Conservation (phyloP, 1,284 basidiomycete species). For the Polyporus tsugae region DNA sequence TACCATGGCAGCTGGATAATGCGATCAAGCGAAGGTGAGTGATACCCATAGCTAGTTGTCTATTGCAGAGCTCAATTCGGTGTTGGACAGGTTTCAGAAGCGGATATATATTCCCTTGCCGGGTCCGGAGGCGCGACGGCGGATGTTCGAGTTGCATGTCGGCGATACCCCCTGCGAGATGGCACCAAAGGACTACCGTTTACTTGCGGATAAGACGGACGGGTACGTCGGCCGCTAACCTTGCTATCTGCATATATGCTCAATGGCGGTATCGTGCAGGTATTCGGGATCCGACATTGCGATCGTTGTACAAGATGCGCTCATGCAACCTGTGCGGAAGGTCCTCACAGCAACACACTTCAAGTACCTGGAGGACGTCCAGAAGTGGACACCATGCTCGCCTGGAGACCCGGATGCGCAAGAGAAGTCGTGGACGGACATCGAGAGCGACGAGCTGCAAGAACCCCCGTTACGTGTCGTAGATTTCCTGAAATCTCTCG, state of each 20-base stretch:
- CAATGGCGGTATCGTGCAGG: constrained; percentile 4
- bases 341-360: constrained; percentile 97
- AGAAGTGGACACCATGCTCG: constrained; percentile 91
- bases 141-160: constrained; percentile 97
- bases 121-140: constrained; percentile 90
- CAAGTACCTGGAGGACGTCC: constrained; percentile 61
- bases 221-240: constrained; percentile 57
- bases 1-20: constrained; percentile 96
- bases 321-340: constrained; percentile 99
- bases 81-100: constrained; percentile 83
- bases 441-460: constrained; percentile 89
- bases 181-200: constrained; percentile 80
- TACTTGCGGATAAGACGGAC: constrained; percentile 87
- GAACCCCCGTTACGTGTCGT: constrained; percentile 83
- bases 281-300: constrained; percentile 77
- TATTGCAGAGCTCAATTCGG: constrained; percentile 6
- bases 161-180: constrained; percentile 93
- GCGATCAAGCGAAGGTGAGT: constrained; percentile 94
- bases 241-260: background rate
- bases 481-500: constrained; percentile 90
- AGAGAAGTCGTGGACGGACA: constrained; percentile 93
- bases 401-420: constrained; percentile 89
- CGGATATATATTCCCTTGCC: constrained; percentile 98
- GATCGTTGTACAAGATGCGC: constrained; percentile 93
- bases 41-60: constrained; percentile 17